Evolutionary conservation across 2,329 filamentous ascomycete species (phyloP), one percentile per base, ranked within the genome.

Genomic region (Phaeosphaeriaceae sp.): DNA sequence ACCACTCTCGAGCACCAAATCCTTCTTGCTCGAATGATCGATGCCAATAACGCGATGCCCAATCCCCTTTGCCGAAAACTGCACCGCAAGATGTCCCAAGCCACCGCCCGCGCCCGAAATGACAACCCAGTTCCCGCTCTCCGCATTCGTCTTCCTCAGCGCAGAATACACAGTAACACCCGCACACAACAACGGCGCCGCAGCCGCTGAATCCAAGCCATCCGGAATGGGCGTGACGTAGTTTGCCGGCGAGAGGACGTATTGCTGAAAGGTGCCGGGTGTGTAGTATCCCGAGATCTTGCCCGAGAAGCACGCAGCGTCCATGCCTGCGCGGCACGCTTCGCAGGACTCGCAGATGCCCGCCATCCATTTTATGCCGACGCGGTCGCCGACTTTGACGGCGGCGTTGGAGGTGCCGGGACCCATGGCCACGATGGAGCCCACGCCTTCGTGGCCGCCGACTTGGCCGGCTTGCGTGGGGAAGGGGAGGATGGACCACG

Each of bases 211-310:
- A 44, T 82, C 75, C 19, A 91, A 76, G 3, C 73, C 77, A 4
- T 89, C 87, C 1, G 89, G 89, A 64, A 91, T 90, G 1, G 87
- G 87, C 0, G 89, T 91, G 1, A 90, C 88, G 72, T 91, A 91
- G 76, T 85, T 84, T 2, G 88, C 88, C 10, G 87, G 86, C 0
- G 83, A 84, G 17, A 89, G 71, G 19, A 84, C 84, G 68, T 90
- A 91, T 76, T 90, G 87, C 71, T 91, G 89, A 72, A 91, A 91
- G n/a, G 88, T 91, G 40, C 89, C 89, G 0, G 88, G 88, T 0
- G 84, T 86, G 72, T 86, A 89, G 77, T 90, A 91, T 5, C 89
- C 89, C 0, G 84, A 88, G 49, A 91, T 67, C 76, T 78, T 78
- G 15, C 67, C 74, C 36, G 47, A 69, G 49, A 70, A 73, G 56